These are phyloP conservation scores for Neohortaea acidophila DNA, from an alignment of 495 filamentous ascomycete genomes.

Conservation along the genomic window DNA sequence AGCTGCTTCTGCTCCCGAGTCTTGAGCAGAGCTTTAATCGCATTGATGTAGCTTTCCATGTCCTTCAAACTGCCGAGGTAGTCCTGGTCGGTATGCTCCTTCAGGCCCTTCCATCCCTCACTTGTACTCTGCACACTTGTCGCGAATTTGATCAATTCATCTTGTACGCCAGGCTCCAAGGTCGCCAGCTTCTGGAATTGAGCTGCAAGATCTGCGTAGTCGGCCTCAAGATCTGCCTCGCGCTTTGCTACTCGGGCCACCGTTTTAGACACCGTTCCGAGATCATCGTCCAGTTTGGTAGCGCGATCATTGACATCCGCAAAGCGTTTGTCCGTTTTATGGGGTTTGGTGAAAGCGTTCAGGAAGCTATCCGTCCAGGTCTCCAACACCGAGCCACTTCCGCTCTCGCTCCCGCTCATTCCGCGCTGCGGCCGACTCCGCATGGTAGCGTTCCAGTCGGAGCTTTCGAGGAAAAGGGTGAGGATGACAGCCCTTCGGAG, in stretches of 20 bases:
- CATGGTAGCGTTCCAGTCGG: constrained; percentile 96
- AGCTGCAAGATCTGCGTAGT: constrained; percentile 75
- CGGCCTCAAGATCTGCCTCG: constrained; percentile 74
- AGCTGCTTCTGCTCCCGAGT: constrained; percentile 94
- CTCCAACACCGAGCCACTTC: constrained; percentile 61
- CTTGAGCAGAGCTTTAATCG: constrained; percentile 76
- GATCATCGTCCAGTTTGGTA: constrained; percentile 88
- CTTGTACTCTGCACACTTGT: constrained; percentile 71
- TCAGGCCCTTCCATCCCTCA: constrained; percentile 54
- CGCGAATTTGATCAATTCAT: constrained; percentile 67
- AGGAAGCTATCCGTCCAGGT: constrained; percentile 91
- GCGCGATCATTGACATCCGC: constrained; percentile 86
- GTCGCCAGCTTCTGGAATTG: constrained; percentile 86
- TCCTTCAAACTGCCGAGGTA: constrained; percentile 82
- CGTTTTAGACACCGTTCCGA: constrained; percentile 84
- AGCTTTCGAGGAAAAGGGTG: constrained; percentile 75
- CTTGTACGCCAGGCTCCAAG: constrained; percentile 78
- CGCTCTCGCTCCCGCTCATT: constrained; percentile 37
- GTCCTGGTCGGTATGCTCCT: constrained; percentile 89
- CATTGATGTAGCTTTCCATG: constrained; percentile 79
- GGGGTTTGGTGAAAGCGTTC: constrained; percentile 90
- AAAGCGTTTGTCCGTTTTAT: constrained; percentile 89
- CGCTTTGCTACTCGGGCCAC: constrained; percentile 76
- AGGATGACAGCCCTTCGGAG: constrained; percentile 71
- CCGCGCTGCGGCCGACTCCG: constrained; percentile 50